These are phyloP conservation scores for Candida anutae DNA, from an alignment of 1,139 yeast species.

Conservation along the genomic window DNA sequence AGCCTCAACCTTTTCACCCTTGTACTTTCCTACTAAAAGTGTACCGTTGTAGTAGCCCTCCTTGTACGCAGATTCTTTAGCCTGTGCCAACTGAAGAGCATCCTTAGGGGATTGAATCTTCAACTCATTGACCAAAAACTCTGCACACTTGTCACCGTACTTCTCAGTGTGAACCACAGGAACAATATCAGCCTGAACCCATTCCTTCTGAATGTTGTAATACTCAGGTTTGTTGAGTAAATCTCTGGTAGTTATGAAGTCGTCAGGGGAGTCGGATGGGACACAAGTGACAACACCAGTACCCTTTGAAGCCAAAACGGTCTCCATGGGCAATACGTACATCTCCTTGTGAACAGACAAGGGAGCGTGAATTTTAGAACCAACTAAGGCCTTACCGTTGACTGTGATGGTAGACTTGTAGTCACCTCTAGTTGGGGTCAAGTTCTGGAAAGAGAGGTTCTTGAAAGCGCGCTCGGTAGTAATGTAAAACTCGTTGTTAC, in stretches of 20 bases:
- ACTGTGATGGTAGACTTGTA: slow-evolving; percentile 54
- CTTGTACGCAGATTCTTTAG: slow-evolving; percentile 92
- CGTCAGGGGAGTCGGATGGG: slow-evolving; percentile 98
- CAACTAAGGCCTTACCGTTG: slow-evolving; percentile 70
- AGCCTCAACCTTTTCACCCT: slow-evolving; percentile 82
- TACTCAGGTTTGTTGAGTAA: slow-evolving; percentile 86
- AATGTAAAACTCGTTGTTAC: slow-evolving; percentile 66
- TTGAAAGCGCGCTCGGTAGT: slow-evolving; percentile 97
- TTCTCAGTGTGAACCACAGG: slow-evolving; percentile 74
- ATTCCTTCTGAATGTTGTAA: slow-evolving; percentile 74
- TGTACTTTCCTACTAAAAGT: slow-evolving; percentile 72
- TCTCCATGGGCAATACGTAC: slow-evolving; percentile 94
- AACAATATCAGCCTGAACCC: slow-evolving; percentile 73
- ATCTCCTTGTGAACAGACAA: slow-evolving; percentile 62
- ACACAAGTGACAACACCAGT: slow-evolving; percentile 99
- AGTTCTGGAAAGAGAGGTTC: slow-evolving; percentile 92
- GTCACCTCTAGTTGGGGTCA: slow-evolving; percentile 84
- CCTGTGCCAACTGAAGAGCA: slow-evolving; percentile 74
- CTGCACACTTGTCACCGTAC: slow-evolving; percentile 88
- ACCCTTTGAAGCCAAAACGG: slow-evolving; percentile 90
- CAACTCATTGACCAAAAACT: slow-evolving; percentile 71
- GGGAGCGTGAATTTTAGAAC: slow-evolving; percentile 85
- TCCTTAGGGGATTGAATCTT: slow-evolving; percentile 96
- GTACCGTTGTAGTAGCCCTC: slow-evolving; percentile 93
- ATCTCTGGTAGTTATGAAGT: slow-evolving; percentile 78